A percentile compares a stretch with the other conserved stretches of the same genome.
phyloP scores from a whole-genome alignment of 208 protist genomes.

The Vickermania spadyakhi region DNA sequence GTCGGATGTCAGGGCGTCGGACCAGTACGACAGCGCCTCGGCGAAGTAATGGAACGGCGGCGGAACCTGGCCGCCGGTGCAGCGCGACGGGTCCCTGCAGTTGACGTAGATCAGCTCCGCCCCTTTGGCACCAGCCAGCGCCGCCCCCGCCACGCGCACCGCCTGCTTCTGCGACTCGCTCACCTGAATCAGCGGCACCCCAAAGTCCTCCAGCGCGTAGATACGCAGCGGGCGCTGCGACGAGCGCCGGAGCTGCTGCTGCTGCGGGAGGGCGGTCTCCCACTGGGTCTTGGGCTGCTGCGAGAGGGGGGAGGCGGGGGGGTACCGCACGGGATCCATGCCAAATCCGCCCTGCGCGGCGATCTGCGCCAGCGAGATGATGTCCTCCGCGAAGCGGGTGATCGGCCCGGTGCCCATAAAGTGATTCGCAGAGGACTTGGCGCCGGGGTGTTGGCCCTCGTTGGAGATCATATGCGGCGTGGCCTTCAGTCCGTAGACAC shows the following conservation, averaged over 20 bases:
- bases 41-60: conserved; percentile 45
- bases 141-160: conserved; percentile 41
- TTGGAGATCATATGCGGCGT: conserved; percentile 80
- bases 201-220: conserved; percentile 77
- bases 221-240: conserved; percentile 26
- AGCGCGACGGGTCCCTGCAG: conserved; percentile 41
- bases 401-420: conserved; percentile 83
- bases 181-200: conserved; percentile 35
- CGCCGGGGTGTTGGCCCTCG: conserved; percentile 65
- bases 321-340: conserved; percentile 45
- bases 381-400: conserved; percentile 74
- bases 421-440: conserved; percentile 60
- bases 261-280: conserved; percentile 3
- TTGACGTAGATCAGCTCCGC: conserved; percentile 73
- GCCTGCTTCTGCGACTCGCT: conserved; percentile 42
- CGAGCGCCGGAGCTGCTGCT: neutral
- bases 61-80: conserved; percentile 42
- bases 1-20: conserved; percentile 45
- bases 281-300: conserved; percentile 19
- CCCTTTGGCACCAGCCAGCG: conserved; percentile 33
- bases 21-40: conserved; percentile 60
- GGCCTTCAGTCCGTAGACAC: conserved; percentile 84
- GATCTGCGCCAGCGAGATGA: conserved; percentile 61
- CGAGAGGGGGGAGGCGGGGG: conserved; percentile 47
- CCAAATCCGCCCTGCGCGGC: conserved; percentile 70